phyloP scores from a whole-genome alignment of 345 rosid genomes.

The Eucalyptus rudis region DNA sequence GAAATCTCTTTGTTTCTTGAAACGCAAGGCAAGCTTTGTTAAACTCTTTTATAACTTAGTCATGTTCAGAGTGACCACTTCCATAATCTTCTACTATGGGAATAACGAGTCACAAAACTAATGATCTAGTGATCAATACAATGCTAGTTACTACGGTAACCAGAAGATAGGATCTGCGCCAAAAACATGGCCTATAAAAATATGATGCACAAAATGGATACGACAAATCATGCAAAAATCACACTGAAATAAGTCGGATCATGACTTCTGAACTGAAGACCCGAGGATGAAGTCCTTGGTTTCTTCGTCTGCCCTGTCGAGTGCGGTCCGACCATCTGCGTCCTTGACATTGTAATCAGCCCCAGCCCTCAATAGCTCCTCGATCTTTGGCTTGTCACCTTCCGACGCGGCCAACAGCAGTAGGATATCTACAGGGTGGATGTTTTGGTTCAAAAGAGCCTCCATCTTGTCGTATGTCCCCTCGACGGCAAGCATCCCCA shows the following conservation, averaged over 20 bases:
- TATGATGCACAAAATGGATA: background rate
- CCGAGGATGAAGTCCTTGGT: slow-evolving; percentile 52
- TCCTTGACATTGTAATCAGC: slow-evolving; percentile 56
- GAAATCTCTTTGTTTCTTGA: background rate
- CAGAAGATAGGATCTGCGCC: background rate
- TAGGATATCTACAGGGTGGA: slow-evolving; percentile 83
- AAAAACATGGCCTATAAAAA: background rate
- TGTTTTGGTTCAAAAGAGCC: slow-evolving; percentile 57
- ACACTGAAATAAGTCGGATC: background rate
- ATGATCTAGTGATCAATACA: background rate
- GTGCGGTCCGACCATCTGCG: slow-evolving; percentile 63
- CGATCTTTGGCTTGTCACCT: slow-evolving; percentile 83
- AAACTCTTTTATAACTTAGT: background rate
- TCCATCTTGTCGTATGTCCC: slow-evolving; percentile 91
- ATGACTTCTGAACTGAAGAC: slow-evolving; percentile 51
- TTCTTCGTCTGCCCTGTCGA: slow-evolving; percentile 60
- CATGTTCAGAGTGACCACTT: background rate
- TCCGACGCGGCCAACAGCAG: slow-evolving; percentile 73
- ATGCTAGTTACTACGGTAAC: background rate
- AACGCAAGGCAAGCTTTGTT: background rate
- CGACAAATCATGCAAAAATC: background rate
- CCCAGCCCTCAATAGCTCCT: slow-evolving; percentile 78
- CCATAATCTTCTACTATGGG: background rate
- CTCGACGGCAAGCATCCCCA: slow-evolving; percentile 95
- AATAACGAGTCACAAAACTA: background rate